Evolutionary conservation across 1,284 basidiomycete genomes (phyloP).

Genomic region (Marasmius tenuissimus): DNA sequence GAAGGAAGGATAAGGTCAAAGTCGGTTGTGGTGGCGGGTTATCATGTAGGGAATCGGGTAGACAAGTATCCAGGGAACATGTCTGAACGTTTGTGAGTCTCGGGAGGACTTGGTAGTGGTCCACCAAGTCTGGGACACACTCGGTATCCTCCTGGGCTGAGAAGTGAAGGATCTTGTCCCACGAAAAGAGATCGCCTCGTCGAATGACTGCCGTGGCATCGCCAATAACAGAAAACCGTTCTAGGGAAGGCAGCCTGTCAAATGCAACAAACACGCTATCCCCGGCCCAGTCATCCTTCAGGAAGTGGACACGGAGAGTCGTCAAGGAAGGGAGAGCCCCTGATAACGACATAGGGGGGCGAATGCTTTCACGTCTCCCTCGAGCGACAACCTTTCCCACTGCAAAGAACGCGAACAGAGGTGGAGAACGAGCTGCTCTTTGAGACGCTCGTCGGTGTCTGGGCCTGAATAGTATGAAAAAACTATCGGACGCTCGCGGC

Average conservation of each 20-base stretch:
- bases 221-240: not conserved
- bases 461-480: not conserved
- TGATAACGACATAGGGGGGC: not conserved
- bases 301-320: not conserved
- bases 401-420: not conserved
- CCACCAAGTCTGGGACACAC: not conserved
- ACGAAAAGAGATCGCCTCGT: not conserved
- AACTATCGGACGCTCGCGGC: not conserved
- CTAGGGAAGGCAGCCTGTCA: not conserved
- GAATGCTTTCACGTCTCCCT: not conserved
- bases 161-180: not conserved
- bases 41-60: not conserved
- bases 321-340: not conserved
- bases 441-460: not conserved
- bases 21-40: not conserved
- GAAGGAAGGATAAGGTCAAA: not conserved
- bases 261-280: not conserved
- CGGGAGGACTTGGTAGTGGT: not conserved
- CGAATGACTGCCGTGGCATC: not conserved
- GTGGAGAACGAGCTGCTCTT: not conserved
- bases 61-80: not conserved
- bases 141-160: not conserved
- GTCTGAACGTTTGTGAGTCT: not conserved
- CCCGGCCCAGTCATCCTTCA: not conserved
- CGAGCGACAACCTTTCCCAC: not conserved